Evolutionary conservation across 768 basidiomycete genomes (phyloP), one percentile per base, ranked within the genome.

Genomic region (Gyrodon lividus): DNA sequence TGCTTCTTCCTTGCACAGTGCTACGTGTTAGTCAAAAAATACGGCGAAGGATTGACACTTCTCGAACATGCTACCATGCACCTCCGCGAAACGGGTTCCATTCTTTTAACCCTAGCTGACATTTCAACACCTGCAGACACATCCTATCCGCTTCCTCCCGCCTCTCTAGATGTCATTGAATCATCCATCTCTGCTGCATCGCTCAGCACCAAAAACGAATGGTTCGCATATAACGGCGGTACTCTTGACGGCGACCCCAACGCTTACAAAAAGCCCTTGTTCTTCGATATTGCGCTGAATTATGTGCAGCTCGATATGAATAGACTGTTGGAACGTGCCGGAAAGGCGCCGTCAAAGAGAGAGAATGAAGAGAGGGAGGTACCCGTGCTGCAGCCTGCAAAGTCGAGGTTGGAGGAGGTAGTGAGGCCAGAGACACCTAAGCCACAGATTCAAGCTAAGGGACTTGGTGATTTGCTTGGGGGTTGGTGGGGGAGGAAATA

Each of bases 281-380:
- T 98, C 75, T 97, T 95, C 70, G 91, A 97, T 65, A 88, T 92
- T 54, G 94, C 92, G 16, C 82, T 94, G 61, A 97, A 96, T 70
- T 97, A 96, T 63, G 85, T 92, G 48, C 83, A 89, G 56, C 69
- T 93, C 52, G 89, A 94, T 61, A 86, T 94, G 83, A 87, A 90
- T 40, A 72, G 80, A 45, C 69, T 97, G 51, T 71, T 83, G 60
- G 79, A 77, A 51, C 75, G 87, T 16, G 89, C 86, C 3, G 92
- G 92, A 2, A 85, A 83, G 71, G 66, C 66, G 12, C 48, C 70
- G 2, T 57, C 59, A 7, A 51, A 65, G 9, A 44, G 38, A 19
- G 26, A 9, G 4, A 62, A 10, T 49, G 59, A 61, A 2, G 60
- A 39, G 43, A 63, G 33, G 19, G 63, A 63, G 19, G 42, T 12